phyloP scores from a whole-genome alignment of 306 rosid genomes.

The Lathyrus tuberosus region DNA sequence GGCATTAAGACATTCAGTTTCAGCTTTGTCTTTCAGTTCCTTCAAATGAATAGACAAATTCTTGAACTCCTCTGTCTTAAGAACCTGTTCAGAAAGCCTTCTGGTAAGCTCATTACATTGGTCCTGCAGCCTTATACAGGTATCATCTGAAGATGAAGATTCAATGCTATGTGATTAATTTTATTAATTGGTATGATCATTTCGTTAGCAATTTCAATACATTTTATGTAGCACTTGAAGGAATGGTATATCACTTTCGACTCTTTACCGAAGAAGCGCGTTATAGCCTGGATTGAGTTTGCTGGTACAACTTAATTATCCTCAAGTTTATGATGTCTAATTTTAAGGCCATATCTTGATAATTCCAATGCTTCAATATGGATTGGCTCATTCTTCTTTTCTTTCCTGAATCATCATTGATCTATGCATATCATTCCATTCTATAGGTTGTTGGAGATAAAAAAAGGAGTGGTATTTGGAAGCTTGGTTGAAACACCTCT shows the following conservation, averaged over 20 bases:
- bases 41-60: too few species aligned
- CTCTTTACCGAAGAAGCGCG: slow-evolving; percentile 81
- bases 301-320: slow-evolving; percentile 58
- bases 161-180: slow-evolving; percentile 11
- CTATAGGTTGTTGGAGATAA: slow-evolving; percentile 83
- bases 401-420: neutral
- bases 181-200: neutral
- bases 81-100: too few species aligned
- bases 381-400: slow-evolving; percentile 18
- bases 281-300: slow-evolving; percentile 88
- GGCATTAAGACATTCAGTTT: too few species aligned
- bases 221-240: slow-evolving; percentile 77
- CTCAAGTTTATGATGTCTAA: neutral
- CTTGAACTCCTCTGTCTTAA: too few species aligned
- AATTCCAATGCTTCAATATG: slow-evolving; percentile 22
- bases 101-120: too few species aligned
- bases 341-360: slow-evolving; percentile 2
- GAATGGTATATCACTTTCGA: slow-evolving; percentile 85
- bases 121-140: too few species aligned
- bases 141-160: slow-evolving; percentile 34
- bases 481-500: slow-evolving; percentile 93
- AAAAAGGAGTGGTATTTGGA: slow-evolving; percentile 90
- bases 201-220: neutral
- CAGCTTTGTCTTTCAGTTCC: too few species aligned
- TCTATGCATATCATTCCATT: neutral